A percentile compares a stretch with the other conserved stretches of the same genome.
Conservation (phyloP, 2,329 filamentous ascomycete genomes). For the Huntiella savannae region DNA sequence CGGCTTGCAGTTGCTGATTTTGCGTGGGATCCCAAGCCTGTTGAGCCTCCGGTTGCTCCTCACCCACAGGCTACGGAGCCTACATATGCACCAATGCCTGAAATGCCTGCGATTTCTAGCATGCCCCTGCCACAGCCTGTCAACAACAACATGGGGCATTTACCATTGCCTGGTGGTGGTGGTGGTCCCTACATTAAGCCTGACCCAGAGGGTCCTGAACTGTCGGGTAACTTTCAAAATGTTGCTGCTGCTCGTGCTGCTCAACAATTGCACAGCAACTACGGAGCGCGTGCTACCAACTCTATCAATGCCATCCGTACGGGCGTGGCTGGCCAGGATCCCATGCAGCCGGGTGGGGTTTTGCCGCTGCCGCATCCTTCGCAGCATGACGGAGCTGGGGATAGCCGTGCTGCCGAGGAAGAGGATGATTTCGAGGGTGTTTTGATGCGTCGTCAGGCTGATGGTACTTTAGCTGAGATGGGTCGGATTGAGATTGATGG, state of each 20-base stretch:
- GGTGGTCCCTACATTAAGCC: slow-evolving; percentile 7
- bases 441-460: slow-evolving; percentile 35
- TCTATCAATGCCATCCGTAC: slow-evolving; percentile 45
- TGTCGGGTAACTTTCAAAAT: slow-evolving; percentile 15
- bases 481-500: slow-evolving; percentile 46
- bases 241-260: slow-evolving; percentile 36
- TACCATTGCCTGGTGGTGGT: slow-evolving; percentile 5
- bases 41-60: slow-evolving; percentile 19
- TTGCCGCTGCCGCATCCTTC: slow-evolving; percentile 17
- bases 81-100: slow-evolving; percentile 5
- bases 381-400: slow-evolving; percentile 57
- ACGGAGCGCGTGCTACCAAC: slow-evolving; percentile 42
- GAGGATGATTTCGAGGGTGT: slow-evolving; percentile 38
- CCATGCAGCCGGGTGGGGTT: slow-evolving; percentile 17
- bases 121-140: slow-evolving; percentile 17
- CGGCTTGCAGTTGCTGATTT: slow-evolving; percentile 70
- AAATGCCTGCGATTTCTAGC: slow-evolving; percentile 11
- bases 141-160: slow-evolving; percentile 13
- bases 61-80: slow-evolving; percentile 14
- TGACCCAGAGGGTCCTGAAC: slow-evolving; percentile 8
- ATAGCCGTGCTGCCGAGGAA: slow-evolving; percentile 25
- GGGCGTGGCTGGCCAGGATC: slow-evolving; percentile 18
- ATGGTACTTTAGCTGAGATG: slow-evolving; percentile 35
- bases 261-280: slow-evolving; percentile 37
- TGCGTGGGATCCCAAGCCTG: slow-evolving; percentile 83